Evolutionary conservation across 192 early-diverging fungal genomes (phyloP).

Genomic region (Haplosporangium gracile): DNA sequence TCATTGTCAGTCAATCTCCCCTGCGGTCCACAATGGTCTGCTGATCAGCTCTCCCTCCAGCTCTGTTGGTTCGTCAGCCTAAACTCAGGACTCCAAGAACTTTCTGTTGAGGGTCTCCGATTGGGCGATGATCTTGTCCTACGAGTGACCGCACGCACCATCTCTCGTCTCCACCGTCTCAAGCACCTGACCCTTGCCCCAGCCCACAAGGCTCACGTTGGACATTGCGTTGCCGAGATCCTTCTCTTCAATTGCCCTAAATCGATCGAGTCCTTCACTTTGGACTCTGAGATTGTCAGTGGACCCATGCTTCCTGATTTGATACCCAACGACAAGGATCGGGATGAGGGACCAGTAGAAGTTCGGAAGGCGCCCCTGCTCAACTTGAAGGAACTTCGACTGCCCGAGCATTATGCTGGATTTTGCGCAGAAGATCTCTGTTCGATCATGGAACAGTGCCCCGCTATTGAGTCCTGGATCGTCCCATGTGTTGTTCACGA

Average conservation of each 20-base stretch:
- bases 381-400: neutral
- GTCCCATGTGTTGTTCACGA: neutral
- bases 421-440: neutral
- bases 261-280: neutral
- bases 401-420: neutral
- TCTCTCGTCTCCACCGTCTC: neutral
- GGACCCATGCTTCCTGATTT: neutral
- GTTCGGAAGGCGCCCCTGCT: neutral
- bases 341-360: neutral
- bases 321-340: neutral
- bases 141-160: neutral
- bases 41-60: neutral
- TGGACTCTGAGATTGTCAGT: neutral
- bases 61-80: neutral
- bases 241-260: neutral
- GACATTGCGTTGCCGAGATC: neutral
- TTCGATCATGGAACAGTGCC: neutral
- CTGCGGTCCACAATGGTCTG: neutral
- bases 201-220: neutral
- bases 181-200: conserved; percentile 1
- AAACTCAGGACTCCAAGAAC: neutral
- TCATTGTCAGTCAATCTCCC: neutral
- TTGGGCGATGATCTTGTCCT: conserved; percentile 4
- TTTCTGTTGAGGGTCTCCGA: neutral
- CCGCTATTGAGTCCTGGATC: neutral